Conservation (phyloP, 1,284 basidiomycete genomes). For the Pterula multifida region DNA sequence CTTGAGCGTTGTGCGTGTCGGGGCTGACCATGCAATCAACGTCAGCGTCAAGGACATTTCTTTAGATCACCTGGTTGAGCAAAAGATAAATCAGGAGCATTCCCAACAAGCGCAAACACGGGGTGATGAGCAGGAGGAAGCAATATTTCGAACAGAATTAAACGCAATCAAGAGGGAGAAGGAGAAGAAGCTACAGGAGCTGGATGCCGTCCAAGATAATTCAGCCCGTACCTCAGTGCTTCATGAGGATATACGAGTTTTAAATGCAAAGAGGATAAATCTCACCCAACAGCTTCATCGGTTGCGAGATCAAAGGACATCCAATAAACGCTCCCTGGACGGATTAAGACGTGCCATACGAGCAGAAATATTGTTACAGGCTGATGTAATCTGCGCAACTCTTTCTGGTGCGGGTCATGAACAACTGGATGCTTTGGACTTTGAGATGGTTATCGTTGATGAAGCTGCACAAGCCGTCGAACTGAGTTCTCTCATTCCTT, state of each 20-base stretch:
- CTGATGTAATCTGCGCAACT: slow-evolving; percentile 92
- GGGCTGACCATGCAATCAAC: slow-evolving; percentile 72
- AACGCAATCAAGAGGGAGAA: slow-evolving; percentile 53
- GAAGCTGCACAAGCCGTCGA: slow-evolving; percentile 98
- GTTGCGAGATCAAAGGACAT: slow-evolving; percentile 72
- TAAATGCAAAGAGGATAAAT: slow-evolving; percentile 52
- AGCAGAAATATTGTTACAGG: slow-evolving; percentile 70
- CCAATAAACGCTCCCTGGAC: slow-evolving; percentile 65
- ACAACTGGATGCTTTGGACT: slow-evolving; percentile 72
- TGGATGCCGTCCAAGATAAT: slow-evolving; percentile 40
- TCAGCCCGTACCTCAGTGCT: slow-evolving; percentile 34
- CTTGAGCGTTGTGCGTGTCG: slow-evolving; percentile 84
- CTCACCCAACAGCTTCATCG: slow-evolving; percentile 66
- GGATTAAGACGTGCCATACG: slow-evolving; percentile 65
- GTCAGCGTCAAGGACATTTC: slow-evolving; percentile 79
- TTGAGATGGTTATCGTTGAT: slow-evolving; percentile 95
- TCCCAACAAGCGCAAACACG: slow-evolving; percentile 21
- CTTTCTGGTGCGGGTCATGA: slow-evolving; percentile 92
- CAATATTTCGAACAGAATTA: slow-evolving; percentile 52
- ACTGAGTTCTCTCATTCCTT: slow-evolving; percentile 90
- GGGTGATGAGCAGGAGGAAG: slow-evolving; percentile 33
- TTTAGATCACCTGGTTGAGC: slow-evolving; percentile 78
- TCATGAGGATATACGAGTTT: slow-evolving; percentile 56
- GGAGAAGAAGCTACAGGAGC: slow-evolving; percentile 53
- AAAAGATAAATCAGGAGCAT: slow-evolving; percentile 40